These are phyloP conservation scores for Oidiodendron maius DNA, from an alignment of 495 filamentous ascomycete genomes.

Conservation along the genomic window DNA sequence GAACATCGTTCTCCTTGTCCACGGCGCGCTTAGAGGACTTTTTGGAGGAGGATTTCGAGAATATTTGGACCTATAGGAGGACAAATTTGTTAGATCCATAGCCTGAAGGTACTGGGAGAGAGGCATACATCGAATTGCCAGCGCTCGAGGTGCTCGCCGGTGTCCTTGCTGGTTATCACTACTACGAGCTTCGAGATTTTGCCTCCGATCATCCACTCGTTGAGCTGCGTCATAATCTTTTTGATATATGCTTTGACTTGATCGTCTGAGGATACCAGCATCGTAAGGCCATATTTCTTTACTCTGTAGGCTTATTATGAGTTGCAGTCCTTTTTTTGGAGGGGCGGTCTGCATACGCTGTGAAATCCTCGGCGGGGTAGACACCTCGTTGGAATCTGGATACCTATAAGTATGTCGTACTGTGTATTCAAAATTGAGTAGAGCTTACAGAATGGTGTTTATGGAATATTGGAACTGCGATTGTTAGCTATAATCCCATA, in stretches of 20 bases:
- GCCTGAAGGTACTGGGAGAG: neutral
- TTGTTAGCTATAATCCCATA: constrained; percentile 3
- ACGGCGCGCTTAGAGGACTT: constrained; percentile 27
- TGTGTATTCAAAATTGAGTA: neutral
- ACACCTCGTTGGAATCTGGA: constrained; percentile 83
- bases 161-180: constrained; percentile 93
- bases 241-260: constrained; percentile 98
- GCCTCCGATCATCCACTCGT: constrained; percentile 91
- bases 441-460: constrained; percentile 75
- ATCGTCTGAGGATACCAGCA: constrained; percentile 93
- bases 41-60: constrained; percentile 48
- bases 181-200: constrained; percentile 97
- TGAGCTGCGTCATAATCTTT: constrained; percentile 94
- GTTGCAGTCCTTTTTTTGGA: constrained; percentile 5
- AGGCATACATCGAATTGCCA: constrained; percentile 91
- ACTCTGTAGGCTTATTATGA: constrained; percentile 29
- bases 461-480: constrained; percentile 83
- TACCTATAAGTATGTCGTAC: neutral
- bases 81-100: neutral
- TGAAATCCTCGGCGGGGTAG: constrained; percentile 97
- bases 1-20: constrained; percentile 58
- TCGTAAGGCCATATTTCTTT: constrained; percentile 99
- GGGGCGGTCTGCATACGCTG: constrained; percentile 51
- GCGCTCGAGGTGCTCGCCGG: constrained; percentile 88
- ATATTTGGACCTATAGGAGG: constrained; percentile 57